Evolutionary conservation across 306 rosid species (phyloP), one percentile per base, ranked within the genome.

Genomic region (Ammopiptanthus mongolicus): DNA sequence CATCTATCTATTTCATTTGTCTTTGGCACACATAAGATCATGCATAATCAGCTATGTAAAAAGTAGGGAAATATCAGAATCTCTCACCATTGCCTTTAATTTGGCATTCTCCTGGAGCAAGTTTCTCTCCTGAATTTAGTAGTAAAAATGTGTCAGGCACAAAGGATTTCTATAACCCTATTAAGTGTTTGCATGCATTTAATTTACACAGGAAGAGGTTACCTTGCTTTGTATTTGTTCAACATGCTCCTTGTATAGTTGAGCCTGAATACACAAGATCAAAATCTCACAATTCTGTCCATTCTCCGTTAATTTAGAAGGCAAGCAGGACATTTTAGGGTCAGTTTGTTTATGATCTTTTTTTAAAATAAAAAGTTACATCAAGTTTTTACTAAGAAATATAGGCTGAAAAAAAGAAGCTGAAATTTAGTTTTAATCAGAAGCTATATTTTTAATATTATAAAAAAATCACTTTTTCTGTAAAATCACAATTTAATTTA

Each of bases 181-280:
- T 12, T n/a, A 22, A 61, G 61, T n/a, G 14, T 11, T 69, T 50
- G 18, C 50, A 34, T 50, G 18, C 50, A 34, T 28, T n/a, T 29
- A 34, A 8, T 50, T 21, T 56, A 8, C 17, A 80, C n/a, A 37
- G 14, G 5, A 37, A 23, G 22, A 39, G 52, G 34, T 46, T 71
- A 90, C 93, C 96, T 87, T 75, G 17, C n/a, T 50, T 65, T 67
- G 63, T 11, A 87, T 83, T 13, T 84, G 80, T 37, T 61, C 72
- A 44, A 84, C 31, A 51, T 83, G 85, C 41, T 87, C 85, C 74
- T 0, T 60, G 11, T 62, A 44, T 65, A 85, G 34, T 37, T 83
- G 80, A 64, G 48, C 71, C 96, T 88, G 88, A 34, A 14, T 13
- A 55, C 71, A 67, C 8, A 47, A 75, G 46, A 41, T 33, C 22